Conservation (phyloP, 805 yeast genomes). For the Kuraishia cidri region DNA sequence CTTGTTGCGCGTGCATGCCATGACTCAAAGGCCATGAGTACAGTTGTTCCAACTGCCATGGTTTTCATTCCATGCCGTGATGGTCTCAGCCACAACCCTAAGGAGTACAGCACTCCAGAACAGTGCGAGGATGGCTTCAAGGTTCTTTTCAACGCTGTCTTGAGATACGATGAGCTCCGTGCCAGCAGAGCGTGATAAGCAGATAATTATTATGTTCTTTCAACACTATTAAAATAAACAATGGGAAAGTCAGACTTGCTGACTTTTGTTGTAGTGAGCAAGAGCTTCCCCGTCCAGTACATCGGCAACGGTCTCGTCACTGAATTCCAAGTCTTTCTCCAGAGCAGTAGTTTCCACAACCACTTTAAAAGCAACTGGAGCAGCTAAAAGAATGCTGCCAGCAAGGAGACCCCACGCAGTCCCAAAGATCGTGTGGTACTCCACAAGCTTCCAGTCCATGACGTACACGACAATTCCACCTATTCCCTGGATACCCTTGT, state of each 20-base stretch:
- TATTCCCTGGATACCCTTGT: conserved; percentile 57
- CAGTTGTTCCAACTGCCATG: conserved; percentile 61
- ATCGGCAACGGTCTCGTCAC: neutral
- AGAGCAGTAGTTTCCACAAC: conserved; percentile 33
- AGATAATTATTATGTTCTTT: no score
- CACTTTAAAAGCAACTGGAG: conserved; percentile 33
- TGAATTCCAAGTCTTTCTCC: conserved; percentile 6
- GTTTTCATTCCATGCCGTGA: conserved; percentile 61
- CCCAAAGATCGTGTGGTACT: conserved; percentile 33
- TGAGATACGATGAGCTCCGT: conserved; percentile 25
- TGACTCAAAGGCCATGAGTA: conserved; percentile 54
- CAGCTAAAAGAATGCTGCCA: conserved; percentile 38
- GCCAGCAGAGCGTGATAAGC: conserved; percentile 12
- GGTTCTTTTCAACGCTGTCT: conserved; percentile 43
- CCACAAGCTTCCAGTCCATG: conserved; percentile 30
- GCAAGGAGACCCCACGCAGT: conserved; percentile 42
- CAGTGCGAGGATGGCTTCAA: conserved; percentile 51
- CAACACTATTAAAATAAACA: no score
- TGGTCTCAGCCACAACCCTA: conserved; percentile 61
- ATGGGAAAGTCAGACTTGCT: no score
- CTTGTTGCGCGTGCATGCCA: conserved; percentile 69
- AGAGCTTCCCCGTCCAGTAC: no score
- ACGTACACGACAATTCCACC: conserved; percentile 58
- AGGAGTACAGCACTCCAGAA: conserved; percentile 57
- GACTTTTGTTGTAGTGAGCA: no score